Percentiles rank a stretch among this genome's conserved stretches.
Conservation (phyloP, 352 stramenopile genomes). For the Pythium dissimile region DNA sequence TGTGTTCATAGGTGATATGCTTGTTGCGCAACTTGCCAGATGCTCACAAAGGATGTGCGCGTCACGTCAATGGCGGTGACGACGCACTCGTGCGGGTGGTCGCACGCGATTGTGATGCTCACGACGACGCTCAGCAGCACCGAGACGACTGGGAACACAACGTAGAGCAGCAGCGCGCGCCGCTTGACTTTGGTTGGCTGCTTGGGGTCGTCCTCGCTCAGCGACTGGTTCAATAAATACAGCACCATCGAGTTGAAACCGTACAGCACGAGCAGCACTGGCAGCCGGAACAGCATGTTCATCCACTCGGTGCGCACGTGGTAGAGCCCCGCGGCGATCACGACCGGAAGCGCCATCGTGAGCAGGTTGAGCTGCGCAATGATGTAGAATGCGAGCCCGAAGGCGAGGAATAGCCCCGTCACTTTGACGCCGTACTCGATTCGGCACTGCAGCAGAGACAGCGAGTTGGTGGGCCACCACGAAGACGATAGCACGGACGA, state of each 20-base stretch:
- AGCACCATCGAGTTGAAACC: constrained; percentile 63
- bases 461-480: constrained; percentile 49
- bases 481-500: constrained; percentile 22
- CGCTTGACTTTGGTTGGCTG: constrained; percentile 27
- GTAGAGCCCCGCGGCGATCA: constrained; percentile 48
- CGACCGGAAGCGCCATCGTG: constrained; percentile 45
- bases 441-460: constrained; percentile 66
- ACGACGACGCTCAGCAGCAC: constrained; percentile 54
- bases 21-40: constrained; percentile 34
- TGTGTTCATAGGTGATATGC: constrained; percentile 43
- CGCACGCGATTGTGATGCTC: constrained; percentile 70
- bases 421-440: constrained; percentile 72
- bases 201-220: constrained; percentile 7
- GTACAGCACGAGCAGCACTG: constrained; percentile 65
- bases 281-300: constrained; percentile 75
- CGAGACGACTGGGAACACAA: constrained; percentile 61
- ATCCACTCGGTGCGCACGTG: constrained; percentile 71
- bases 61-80: constrained; percentile 31
- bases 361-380: constrained; percentile 65
- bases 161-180: constrained; percentile 42
- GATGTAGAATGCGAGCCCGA: constrained; percentile 48
- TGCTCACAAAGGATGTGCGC: constrained; percentile 27
- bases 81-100: constrained; percentile 58
- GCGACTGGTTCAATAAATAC: constrained; percentile 46
- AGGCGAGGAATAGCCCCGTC: constrained; percentile 35